Percentiles rank a stretch among this genome's conserved stretches.
phyloP scores from a whole-genome alignment of 495 filamentous ascomycete genomes.

The Filosporella fistucella region DNA sequence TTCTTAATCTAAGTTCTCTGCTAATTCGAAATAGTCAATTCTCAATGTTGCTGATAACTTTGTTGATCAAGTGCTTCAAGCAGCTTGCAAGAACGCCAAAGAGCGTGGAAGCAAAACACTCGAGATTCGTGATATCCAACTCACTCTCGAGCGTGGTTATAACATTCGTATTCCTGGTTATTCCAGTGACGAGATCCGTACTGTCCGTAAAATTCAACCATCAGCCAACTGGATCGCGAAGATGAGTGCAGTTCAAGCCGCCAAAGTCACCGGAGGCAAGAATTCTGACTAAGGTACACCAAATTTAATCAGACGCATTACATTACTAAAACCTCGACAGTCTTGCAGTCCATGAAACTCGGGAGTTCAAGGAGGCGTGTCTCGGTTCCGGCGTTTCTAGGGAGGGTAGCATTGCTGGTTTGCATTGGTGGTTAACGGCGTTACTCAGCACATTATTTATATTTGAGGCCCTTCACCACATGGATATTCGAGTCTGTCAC shows the following conservation, averaged over 20 bases:
- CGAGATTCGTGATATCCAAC: conserved; percentile 90
- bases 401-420: too few relatives aligned
- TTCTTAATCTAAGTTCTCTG: conserved; percentile 14
- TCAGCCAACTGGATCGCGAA: conserved; percentile 85
- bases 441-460: too few relatives aligned
- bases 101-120: conserved; percentile 81
- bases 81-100: conserved; percentile 88
- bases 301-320: too few relatives aligned
- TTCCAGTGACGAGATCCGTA: conserved; percentile 87
- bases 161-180: conserved; percentile 97
- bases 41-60: conserved; percentile 91
- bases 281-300: conserved; percentile 41
- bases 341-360: too few relatives aligned
- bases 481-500: too few relatives aligned
- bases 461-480: too few relatives aligned
- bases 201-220: conserved; percentile 87
- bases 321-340: too few relatives aligned
- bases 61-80: conserved; percentile 81
- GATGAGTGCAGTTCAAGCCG: conserved; percentile 91
- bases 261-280: conserved; percentile 67
- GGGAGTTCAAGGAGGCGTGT: too few relatives aligned
- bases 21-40: conserved; percentile 56
- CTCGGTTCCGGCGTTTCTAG: too few relatives aligned
- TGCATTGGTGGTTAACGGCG: too few relatives aligned
- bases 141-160: conserved; percentile 93